Conservation (phyloP, 352 stramenopile genomes). For the Phytophthora pluvialis region DNA sequence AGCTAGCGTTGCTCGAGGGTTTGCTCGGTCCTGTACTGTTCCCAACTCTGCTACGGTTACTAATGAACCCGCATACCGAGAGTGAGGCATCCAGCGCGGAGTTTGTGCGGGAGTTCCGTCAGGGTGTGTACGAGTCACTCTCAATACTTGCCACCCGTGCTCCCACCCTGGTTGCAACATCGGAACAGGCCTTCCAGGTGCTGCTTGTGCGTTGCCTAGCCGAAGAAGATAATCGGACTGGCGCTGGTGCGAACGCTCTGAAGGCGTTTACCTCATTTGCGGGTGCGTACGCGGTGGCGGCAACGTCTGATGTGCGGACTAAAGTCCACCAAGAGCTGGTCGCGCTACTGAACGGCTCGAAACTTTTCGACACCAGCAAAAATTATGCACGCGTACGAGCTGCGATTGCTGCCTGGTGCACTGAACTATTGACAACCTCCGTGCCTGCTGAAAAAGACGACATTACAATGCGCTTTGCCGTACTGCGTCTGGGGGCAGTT, state of each 20-base stretch:
- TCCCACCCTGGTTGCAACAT: conserved; percentile 50
- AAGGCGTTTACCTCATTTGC: conserved; percentile 67
- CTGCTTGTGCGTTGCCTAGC: conserved; percentile 67
- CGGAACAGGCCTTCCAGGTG: conserved; percentile 78
- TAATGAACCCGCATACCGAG: conserved; percentile 71
- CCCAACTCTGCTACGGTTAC: conserved; percentile 63
- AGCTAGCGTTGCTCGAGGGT: conserved; percentile 45
- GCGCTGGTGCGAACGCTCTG: conserved; percentile 62
- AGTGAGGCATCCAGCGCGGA: conserved; percentile 46
- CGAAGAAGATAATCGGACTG: conserved; percentile 56
- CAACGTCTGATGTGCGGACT: conserved; percentile 28
- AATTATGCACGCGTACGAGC: conserved; percentile 71
- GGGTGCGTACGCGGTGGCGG: conserved; percentile 44
- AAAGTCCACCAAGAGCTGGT: conserved; percentile 63
- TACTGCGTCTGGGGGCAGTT: conserved; percentile 52
- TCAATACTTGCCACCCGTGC: conserved; percentile 48
- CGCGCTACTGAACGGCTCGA: conserved; percentile 58
- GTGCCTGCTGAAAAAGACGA: conserved; percentile 24
- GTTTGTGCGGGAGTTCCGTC: conserved; percentile 62
- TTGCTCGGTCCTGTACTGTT: conserved; percentile 74
- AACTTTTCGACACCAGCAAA: conserved; percentile 62
- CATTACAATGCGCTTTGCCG: conserved; percentile 63
- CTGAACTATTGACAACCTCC: conserved; percentile 39
- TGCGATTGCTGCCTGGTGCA: conserved; percentile 68
- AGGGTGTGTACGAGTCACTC: conserved; percentile 70